These are phyloP conservation scores for Diaporthe batatas DNA, from an alignment of 2,329 filamentous ascomycete species.

Conservation along the genomic window DNA sequence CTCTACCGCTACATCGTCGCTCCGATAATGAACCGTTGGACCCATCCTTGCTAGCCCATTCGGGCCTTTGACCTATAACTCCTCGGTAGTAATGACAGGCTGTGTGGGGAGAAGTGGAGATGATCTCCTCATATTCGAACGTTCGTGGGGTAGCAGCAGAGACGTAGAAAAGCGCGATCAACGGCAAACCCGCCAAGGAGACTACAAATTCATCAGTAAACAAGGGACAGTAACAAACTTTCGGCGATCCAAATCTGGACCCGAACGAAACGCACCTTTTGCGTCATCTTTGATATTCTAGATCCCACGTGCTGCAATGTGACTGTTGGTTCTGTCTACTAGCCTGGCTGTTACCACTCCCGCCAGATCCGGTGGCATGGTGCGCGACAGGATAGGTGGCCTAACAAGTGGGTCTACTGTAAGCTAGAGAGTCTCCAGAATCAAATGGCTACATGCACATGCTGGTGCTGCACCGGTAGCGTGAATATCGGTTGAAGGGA, in stretches of 20 bases:
- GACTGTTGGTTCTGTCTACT: background rate
- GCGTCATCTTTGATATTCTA: background rate
- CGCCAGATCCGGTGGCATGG: background rate
- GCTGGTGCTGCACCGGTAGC: background rate
- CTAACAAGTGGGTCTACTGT: background rate
- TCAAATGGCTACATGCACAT: background rate
- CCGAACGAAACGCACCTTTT: background rate
- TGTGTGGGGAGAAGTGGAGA: slow-evolving; percentile 23
- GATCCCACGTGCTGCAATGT: background rate
- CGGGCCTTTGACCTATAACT: background rate
- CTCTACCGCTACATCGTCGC: slow-evolving; percentile 27
- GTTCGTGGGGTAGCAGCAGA: background rate
- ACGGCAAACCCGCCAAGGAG: background rate
- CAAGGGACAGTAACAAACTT: background rate
- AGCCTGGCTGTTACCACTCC: background rate
- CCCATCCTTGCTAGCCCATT: slow-evolving; percentile 16
- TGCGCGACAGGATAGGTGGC: too few relatives aligned
- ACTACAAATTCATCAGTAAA: background rate
- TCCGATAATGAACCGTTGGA: slow-evolving; percentile 28
- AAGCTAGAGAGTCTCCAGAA: background rate
- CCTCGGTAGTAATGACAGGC: slow-evolving; percentile 13
- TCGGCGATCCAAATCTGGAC: background rate
- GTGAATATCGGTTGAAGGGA: background rate
- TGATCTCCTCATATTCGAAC: slow-evolving; percentile 4
- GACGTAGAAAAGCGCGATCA: background rate